phyloP scores from a whole-genome alignment of 2,329 filamentous ascomycete species.

The Monilinia fructigena region DNA sequence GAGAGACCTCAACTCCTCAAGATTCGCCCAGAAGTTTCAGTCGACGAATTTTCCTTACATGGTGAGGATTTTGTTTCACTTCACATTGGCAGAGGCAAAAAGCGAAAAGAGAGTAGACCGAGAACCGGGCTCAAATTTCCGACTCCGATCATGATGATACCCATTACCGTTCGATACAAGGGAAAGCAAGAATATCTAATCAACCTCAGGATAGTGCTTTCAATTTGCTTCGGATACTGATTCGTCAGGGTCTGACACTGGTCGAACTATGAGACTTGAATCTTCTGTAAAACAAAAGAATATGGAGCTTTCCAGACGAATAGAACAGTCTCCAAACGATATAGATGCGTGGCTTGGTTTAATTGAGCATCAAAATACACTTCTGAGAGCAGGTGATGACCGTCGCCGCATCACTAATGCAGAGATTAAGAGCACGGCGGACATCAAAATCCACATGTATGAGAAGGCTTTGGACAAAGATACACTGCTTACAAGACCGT shows the following conservation, averaged over 20 bases:
- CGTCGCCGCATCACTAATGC: slow-evolving; percentile 53
- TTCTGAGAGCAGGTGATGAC: slow-evolving; percentile 55
- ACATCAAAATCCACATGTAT: slow-evolving; percentile 78
- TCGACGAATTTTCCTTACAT: slow-evolving; percentile 29
- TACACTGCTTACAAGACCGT: slow-evolving; percentile 47
- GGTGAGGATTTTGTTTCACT: slow-evolving; percentile 52
- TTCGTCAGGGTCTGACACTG: slow-evolving; percentile 43
- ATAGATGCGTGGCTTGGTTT: slow-evolving; percentile 73
- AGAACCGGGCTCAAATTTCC: slow-evolving; percentile 40
- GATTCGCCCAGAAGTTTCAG: slow-evolving; percentile 40
- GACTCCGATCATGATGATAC: slow-evolving; percentile 49
- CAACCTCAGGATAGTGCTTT: slow-evolving; percentile 36
- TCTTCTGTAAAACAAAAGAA: slow-evolving; percentile 54
- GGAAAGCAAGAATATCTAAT: slow-evolving; percentile 53
- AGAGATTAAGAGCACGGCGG: slow-evolving; percentile 67
- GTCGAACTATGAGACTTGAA: slow-evolving; percentile 41
- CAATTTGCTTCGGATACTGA: slow-evolving; percentile 49
- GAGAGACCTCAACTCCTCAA: slow-evolving; percentile 45
- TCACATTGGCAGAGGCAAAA: slow-evolving; percentile 39
- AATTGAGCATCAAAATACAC: slow-evolving; percentile 71
- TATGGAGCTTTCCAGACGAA: slow-evolving; percentile 59
- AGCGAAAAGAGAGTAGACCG: slow-evolving; percentile 36
- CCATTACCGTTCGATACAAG: slow-evolving; percentile 65
- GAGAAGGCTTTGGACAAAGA: slow-evolving; percentile 69
- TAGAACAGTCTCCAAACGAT: slow-evolving; percentile 65